Conservation (phyloP, 2,329 filamentous ascomycete genomes). For the Neofusicoccum sp. region DNA sequence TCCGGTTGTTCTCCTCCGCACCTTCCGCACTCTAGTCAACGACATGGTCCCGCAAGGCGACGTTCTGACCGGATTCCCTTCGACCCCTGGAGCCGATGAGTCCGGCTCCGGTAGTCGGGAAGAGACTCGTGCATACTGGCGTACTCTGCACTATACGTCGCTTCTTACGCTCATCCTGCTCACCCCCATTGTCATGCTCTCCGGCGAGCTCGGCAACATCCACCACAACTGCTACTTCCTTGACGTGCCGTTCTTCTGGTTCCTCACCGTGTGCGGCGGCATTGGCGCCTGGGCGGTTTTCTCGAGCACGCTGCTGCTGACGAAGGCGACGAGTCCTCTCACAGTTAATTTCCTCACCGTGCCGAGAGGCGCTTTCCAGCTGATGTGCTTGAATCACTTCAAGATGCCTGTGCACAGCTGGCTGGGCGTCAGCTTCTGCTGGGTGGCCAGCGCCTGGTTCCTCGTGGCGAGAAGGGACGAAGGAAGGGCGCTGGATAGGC, state of each 20-base stretch:
- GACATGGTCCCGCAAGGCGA: conserved; percentile 46
- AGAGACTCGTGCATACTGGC: conserved; percentile 52
- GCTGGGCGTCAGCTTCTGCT: conserved; percentile 52
- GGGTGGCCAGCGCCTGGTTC: conserved; percentile 52
- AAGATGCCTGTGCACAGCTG: conserved; percentile 52
- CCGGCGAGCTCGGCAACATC: conserved; percentile 50
- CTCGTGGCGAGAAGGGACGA: conserved; percentile 43
- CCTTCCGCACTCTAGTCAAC: conserved; percentile 48
- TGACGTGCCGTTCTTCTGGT: conserved; percentile 56
- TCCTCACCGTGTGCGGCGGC: conserved; percentile 51
- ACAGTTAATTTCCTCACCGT: conserved; percentile 51
- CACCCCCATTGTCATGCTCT: conserved; percentile 50
- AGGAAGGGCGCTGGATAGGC: conserved; percentile 33
- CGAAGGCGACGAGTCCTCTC: conserved; percentile 51
- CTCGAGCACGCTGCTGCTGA: conserved; percentile 47
- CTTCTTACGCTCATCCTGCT: conserved; percentile 50
- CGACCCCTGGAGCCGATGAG: conserved; percentile 14
- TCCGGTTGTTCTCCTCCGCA: conserved; percentile 50
- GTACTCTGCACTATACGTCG: conserved; percentile 53
- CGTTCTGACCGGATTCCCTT: conserved; percentile 40
- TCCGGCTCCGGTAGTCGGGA: conserved; percentile 36
- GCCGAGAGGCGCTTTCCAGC: conserved; percentile 49
- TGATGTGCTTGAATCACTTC: conserved; percentile 48
- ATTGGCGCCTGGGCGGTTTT: conserved; percentile 51
- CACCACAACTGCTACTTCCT: conserved; percentile 54